Conservation (phyloP, 495 filamentous ascomycete genomes). For the Corynascus novoguineensis region DNA sequence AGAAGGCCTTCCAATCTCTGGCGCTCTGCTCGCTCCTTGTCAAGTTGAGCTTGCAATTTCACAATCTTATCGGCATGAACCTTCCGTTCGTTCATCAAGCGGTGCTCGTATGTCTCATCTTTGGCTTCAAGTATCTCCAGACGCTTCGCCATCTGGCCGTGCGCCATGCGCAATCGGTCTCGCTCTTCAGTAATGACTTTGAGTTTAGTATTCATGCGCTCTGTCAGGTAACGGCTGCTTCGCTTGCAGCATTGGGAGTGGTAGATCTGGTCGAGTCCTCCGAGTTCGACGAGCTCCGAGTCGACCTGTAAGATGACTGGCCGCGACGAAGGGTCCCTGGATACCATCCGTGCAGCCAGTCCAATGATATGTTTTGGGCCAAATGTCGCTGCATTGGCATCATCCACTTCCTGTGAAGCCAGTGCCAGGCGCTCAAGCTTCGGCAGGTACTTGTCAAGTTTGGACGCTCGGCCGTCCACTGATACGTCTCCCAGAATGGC, state of each 20-base stretch:
- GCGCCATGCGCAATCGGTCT: slow-evolving; percentile 23
- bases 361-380: slow-evolving; percentile 31
- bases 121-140: slow-evolving; percentile 30
- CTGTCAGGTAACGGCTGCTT: slow-evolving; percentile 29
- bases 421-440: slow-evolving; percentile 26
- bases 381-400: slow-evolving; percentile 30
- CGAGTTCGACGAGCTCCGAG: slow-evolving; percentile 32
- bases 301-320: slow-evolving; percentile 32
- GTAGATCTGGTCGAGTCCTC: slow-evolving; percentile 41
- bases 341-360: slow-evolving; percentile 34
- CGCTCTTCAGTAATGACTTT: slow-evolving; percentile 24
- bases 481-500: slow-evolving; percentile 26
- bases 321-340: slow-evolving; percentile 19
- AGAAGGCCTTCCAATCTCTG: slow-evolving; percentile 17
- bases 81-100: slow-evolving; percentile 27
- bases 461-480: slow-evolving; percentile 20
- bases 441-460: slow-evolving; percentile 23
- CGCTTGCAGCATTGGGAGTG: slow-evolving; percentile 37
- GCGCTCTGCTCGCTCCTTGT: slow-evolving; percentile 24
- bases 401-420: slow-evolving; percentile 29
- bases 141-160: slow-evolving; percentile 22
- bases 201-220: slow-evolving; percentile 25
- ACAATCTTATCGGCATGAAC: slow-evolving; percentile 19
- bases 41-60: slow-evolving; percentile 24
- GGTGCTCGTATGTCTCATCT: slow-evolving; percentile 32